Conservation (phyloP, 352 stramenopile species). For the Phytophthora podocarpi region DNA sequence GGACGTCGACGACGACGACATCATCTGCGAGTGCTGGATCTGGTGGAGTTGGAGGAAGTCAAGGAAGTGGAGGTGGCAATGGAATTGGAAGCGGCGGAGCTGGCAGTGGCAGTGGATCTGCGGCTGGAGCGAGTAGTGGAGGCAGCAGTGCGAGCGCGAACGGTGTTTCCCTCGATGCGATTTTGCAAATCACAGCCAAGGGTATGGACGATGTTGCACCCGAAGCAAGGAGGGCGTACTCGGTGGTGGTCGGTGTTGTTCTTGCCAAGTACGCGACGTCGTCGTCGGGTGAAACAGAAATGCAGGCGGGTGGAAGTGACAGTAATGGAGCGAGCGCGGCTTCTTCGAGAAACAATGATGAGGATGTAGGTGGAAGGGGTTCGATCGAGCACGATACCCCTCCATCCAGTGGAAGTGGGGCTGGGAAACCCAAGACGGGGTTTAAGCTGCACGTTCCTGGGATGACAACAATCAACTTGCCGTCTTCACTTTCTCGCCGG, state of each 20-base stretch:
- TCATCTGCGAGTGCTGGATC: constrained; percentile 13
- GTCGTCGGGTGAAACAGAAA: constrained; percentile 49
- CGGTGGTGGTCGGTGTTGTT: constrained; percentile 76
- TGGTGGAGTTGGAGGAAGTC: constrained; percentile 11
- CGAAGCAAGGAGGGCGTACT: constrained; percentile 62
- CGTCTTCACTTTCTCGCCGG: constrained; percentile 51
- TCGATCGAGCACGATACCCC: constrained; percentile 33
- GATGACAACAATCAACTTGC: constrained; percentile 60
- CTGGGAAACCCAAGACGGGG: constrained; percentile 58
- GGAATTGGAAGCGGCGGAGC: constrained; percentile 21
- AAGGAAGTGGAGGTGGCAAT: constrained; percentile 27
- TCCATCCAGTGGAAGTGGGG: constrained; percentile 15
- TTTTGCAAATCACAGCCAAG: constrained; percentile 75
- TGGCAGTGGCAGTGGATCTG: constrained; percentile 17
- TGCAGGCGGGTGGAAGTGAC: constrained; percentile 31
- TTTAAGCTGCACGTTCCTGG: constrained; percentile 81
- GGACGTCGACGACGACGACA: constrained; percentile 39
- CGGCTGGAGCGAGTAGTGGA: constrained; percentile 15
- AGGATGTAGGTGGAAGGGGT: constrained; percentile 36
- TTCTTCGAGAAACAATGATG: constrained; percentile 27
- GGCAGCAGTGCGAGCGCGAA: constrained; percentile 16
- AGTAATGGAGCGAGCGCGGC: constrained; percentile 9
- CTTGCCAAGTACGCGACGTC: constrained; percentile 74
- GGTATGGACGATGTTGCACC: constrained; percentile 77
- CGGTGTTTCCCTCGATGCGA: constrained; percentile 67